A percentile compares a stretch with the other conserved stretches of the same genome.
These are phyloP conservation scores for Cercophora sp. DNA, from an alignment of 495 filamentous ascomycete species.

Conservation along the genomic window DNA sequence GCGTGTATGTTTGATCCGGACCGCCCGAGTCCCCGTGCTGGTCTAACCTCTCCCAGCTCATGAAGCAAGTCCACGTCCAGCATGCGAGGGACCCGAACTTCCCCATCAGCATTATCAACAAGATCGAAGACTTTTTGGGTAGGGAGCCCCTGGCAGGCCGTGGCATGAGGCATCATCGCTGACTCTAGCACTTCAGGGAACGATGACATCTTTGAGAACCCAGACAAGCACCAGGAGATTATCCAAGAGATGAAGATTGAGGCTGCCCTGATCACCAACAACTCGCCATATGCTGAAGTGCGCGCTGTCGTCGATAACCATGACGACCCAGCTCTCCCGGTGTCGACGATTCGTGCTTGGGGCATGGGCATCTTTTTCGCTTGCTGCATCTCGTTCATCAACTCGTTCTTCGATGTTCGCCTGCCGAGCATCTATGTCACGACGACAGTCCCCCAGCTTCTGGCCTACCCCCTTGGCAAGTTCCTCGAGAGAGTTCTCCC, in stretches of 20 bases:
- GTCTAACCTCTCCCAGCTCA: slow-evolving; percentile 14
- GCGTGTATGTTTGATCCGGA: slow-evolving; percentile 5
- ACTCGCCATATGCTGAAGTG: slow-evolving; percentile 47
- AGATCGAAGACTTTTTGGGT: slow-evolving; percentile 28
- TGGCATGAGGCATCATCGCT: too few species aligned
- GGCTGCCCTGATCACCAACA: slow-evolving; percentile 39
- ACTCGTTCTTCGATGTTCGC: slow-evolving; percentile 40
- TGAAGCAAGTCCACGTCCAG: slow-evolving; percentile 20
- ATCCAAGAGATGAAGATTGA: slow-evolving; percentile 44
- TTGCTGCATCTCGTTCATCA: slow-evolving; percentile 37
- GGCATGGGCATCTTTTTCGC: slow-evolving; percentile 36
- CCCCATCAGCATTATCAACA: slow-evolving; percentile 30
- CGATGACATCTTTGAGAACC: slow-evolving; percentile 31
- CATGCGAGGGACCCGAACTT: slow-evolving; percentile 37
- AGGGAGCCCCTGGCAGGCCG: too few species aligned
- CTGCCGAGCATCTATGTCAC: slow-evolving; percentile 34
- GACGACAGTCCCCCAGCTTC: slow-evolving; percentile 34
- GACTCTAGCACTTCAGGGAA: too few species aligned
- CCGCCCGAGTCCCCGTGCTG: neutral
- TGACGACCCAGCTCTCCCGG: slow-evolving; percentile 37
- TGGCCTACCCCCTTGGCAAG: slow-evolving; percentile 39
- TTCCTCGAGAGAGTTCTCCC: slow-evolving; percentile 31
- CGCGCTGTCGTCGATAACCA: slow-evolving; percentile 47
- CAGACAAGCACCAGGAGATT: slow-evolving; percentile 32
- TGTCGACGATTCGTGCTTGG: slow-evolving; percentile 40